These are phyloP conservation scores for Puccinia novopanici DNA, from an alignment of 1,284 basidiomycete species.

Conservation along the genomic window DNA sequence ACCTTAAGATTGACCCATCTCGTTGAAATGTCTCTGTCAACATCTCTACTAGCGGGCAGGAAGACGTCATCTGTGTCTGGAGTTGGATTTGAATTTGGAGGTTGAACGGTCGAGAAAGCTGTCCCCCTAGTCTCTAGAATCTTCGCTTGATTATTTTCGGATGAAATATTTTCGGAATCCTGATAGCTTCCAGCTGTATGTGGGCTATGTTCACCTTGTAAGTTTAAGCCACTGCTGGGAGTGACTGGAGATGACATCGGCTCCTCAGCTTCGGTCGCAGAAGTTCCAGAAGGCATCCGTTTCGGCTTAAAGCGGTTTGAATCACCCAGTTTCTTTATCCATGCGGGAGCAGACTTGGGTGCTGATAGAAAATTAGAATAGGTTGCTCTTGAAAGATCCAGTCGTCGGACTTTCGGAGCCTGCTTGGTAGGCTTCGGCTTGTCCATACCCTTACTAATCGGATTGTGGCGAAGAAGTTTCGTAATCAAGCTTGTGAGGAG, in stretches of 20 bases:
- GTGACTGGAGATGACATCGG: constrained; percentile 1
- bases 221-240: neutral
- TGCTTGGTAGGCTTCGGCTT: neutral
- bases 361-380: constrained; percentile 22
- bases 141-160: neutral
- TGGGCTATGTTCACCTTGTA: neutral
- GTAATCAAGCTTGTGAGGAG: no score
- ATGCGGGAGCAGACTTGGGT: constrained; percentile 21
- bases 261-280: constrained; percentile 19
- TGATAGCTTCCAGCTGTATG: neutral
- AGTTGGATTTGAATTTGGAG: neutral
- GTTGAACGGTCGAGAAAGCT: constrained; percentile 3
- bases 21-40: neutral
- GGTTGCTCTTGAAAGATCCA: constrained; percentile 21
- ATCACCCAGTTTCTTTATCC: constrained; percentile 25
- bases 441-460: neutral
- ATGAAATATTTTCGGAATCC: neutral
- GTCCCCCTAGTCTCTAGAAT: neutral
- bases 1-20: constrained; percentile 21
- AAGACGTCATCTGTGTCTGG: neutral
- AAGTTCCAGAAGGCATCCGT: constrained; percentile 6
- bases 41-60: neutral
- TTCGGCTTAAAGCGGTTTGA: constrained; percentile 18
- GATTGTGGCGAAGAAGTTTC: no score
- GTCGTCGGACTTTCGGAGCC: constrained; percentile 6